Evolutionary conservation across 352 stramenopile species (phyloP), one percentile per base, ranked within the genome.

Genomic region (Pythium pyrilobum): DNA sequence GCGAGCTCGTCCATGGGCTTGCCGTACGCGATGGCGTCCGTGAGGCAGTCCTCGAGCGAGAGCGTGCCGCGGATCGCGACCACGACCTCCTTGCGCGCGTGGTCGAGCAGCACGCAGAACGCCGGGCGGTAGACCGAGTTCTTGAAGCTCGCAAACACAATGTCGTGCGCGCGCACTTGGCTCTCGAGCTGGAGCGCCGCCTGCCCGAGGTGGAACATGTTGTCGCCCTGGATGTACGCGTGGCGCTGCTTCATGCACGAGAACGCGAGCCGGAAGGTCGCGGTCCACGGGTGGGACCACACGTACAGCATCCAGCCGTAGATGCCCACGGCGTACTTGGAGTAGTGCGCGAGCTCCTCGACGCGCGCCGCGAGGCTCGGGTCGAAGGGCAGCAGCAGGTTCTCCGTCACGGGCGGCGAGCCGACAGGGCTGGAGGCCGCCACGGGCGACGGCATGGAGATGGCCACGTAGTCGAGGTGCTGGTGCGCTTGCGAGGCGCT

Each of bases 301-400:
- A 95, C 77, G 57, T 88, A 95, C 37, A 95, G 65, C 82, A 95
- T 95, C 85, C 85, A 95, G 10, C 85, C 85, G 61, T 93, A 95
- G 47, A 95, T 95, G 11, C 85, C 81, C 25, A 93, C 67, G 0
- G 85, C 78, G 55, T 89, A 95, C 61, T 89, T 83, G n/a, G 81
- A 92, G 45, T 73, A 92, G 43, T 95, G 69, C n/a, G 82, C 82
- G 18, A 92, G 54, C 31, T 95, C 79, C 20, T 81, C 54, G 18
- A 95, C 47, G 27, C 62, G 67, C 24, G 57, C 55, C 3, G 63
- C 69, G 40, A 89, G 67, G 24, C 82, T 68, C 20, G 71, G 38
- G 45, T 91, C 76, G 21, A 65, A 41, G 15, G 73, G 46, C 8
- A 60, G 66, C 50, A 76, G 61, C 12, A 67, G 56, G n/a, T 62